phyloP scores from a whole-genome alignment of 257 asterid genomes.

The Ehretia macrophylla region DNA sequence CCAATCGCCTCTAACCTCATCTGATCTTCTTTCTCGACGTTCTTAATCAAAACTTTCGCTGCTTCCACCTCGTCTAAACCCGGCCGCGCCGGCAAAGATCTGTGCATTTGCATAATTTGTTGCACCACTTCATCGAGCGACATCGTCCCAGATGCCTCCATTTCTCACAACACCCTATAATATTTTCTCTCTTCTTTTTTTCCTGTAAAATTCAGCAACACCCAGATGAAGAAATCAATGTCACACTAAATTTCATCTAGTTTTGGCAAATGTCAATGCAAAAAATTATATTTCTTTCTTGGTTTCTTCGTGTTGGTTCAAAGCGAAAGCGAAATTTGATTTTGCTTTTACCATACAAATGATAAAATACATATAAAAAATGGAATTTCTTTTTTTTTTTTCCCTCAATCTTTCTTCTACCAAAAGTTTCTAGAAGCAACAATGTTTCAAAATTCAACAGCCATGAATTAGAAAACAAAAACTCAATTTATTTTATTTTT shows the following conservation, averaged over 20 bases:
- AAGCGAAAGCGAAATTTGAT: slow-evolving; percentile 8
- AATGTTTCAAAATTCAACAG: slow-evolving; percentile 2
- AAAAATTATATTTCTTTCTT: neutral
- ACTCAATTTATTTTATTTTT: neutral
- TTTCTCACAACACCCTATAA: slow-evolving; percentile 3
- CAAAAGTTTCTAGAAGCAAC: slow-evolving; percentile 18
- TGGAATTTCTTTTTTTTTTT: neutral
- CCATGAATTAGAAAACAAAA: neutral
- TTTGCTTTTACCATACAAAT: neutral
- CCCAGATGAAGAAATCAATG: neutral
- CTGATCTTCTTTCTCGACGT: slow-evolving; percentile 76
- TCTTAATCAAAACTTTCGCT: slow-evolving; percentile 49
- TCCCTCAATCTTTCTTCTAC: neutral
- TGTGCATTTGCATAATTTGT: slow-evolving; percentile 71
- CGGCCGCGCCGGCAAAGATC: slow-evolving; percentile 72
- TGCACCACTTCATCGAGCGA: slow-evolving; percentile 60
- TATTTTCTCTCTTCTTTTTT: neutral
- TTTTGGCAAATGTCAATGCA: slow-evolving; percentile 4
- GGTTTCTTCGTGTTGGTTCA: neutral
- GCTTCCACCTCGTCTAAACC: slow-evolving; percentile 83
- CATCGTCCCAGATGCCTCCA: slow-evolving; percentile 38
- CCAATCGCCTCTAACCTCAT: slow-evolving; percentile 49
- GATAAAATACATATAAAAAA: neutral
- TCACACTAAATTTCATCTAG: neutral
- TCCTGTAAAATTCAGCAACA: neutral